Base-by-base conservation (phyloP, 805 yeast genomes). In the Schwanniomyces yamadae region DNA sequence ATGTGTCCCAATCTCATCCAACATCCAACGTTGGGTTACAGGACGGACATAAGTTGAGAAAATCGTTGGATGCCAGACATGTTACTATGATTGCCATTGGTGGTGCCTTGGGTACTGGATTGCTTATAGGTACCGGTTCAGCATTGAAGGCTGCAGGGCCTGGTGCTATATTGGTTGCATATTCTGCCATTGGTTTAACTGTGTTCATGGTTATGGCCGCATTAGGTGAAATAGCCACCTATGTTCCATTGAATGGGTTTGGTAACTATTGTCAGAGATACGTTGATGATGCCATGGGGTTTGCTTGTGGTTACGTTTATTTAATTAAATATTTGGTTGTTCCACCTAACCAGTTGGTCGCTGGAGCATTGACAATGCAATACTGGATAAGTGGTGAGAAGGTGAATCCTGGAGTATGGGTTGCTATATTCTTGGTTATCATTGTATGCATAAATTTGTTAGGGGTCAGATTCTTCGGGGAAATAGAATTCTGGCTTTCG, bases 81-180 rank as follows among this genome's bases (percentile, higher is more conserved):
- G 70, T 80, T 44, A 71, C 79, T 37, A 78, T 82, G 84, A 78
- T 82, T 52, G 84, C 93, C 45, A 77, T 86, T 46, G 95, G 93
- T 47, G 91, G 93, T 47, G 85, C 91, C 6, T 61, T 85, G 34
- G 93, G 93, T 37, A 84, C 93, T 1, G 95, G 90, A 52, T 68
- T 85, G 38, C 66, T 85, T 45, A 81, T 85, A 46, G 88, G 90
- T 50, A 82, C 90, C 3, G 88, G 89, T 38, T 63, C 78, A 11
- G 80, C 90, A 1, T 67, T 85, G 37, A 66, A 71, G n/a, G 56
- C 70, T 9, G 88, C 86, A 10, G 95, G 95, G 6, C 91, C 83
- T 2, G 83, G 72, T 18, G 66, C 79, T 34, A 67, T 77, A 30
- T 68, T 85, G 28, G 71, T 85, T 34, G 76, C 87, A 4, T 87